A percentile compares a stretch with the other conserved stretches of the same genome.
phyloP scores from a whole-genome alignment of 176 grass and related monocot genomes.

The Pharus latifolius region DNA sequence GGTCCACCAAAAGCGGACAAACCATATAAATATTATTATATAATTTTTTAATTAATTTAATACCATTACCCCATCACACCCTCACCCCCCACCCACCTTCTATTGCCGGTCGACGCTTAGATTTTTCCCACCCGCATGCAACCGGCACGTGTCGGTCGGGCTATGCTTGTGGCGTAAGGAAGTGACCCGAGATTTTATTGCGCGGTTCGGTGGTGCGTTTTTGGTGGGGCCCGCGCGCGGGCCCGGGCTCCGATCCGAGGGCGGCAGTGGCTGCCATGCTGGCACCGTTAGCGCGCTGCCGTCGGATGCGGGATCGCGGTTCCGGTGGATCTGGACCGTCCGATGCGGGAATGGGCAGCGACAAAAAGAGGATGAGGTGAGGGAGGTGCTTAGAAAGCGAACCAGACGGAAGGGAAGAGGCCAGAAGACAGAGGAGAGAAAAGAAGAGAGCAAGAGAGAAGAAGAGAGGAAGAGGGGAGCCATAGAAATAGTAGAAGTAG shows the following conservation, averaged over 20 bases:
- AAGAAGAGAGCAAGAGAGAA: background rate
- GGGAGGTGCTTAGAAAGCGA: conserved; percentile 45
- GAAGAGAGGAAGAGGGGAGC: background rate
- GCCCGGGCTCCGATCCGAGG: conserved; percentile 19
- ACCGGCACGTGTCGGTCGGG: conserved; percentile 46
- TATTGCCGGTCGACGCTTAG: conserved; percentile 24
- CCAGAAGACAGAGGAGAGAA: background rate
- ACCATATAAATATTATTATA: background rate
- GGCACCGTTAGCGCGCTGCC: background rate
- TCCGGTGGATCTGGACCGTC: conserved; percentile 42
- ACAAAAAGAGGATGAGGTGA: conserved; percentile 69
- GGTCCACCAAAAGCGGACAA: conserved; percentile 23
- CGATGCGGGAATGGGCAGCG: conserved; percentile 27
- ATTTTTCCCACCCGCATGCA: background rate
- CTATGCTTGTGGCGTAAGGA: conserved; percentile 49
- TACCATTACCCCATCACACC: background rate
- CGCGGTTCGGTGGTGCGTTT: conserved; percentile 17
- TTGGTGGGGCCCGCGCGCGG: background rate
- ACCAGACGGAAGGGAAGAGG: conserved; percentile 17
- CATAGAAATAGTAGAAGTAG: background rate
- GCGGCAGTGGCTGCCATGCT: conserved; percentile 21
- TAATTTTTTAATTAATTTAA: background rate
- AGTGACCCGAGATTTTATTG: conserved; percentile 48
- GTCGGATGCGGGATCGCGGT: conserved; percentile 30
- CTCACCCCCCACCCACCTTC: conserved; percentile 18